A percentile compares a stretch with the other conserved stretches of the same genome.
Evolutionary conservation across 345 rosid genomes (phyloP).

Genomic region (Psidium guajava): DNA sequence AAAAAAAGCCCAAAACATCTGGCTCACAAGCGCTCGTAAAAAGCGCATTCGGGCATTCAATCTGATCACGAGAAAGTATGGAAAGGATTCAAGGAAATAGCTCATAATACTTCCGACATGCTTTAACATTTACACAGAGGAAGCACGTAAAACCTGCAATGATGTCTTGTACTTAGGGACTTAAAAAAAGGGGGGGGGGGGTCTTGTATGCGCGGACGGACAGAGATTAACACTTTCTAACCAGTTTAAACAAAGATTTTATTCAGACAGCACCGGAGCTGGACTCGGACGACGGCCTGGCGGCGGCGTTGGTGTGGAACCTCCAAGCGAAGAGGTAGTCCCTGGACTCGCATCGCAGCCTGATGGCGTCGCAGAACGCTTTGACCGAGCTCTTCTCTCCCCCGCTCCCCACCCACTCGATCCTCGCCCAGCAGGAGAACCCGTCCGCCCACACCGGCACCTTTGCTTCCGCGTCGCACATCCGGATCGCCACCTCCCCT

Average conservation of each 20-base stretch:
- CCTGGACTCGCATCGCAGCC: conserved; percentile 47
- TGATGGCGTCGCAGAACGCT: conserved; percentile 66
- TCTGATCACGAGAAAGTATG: background rate
- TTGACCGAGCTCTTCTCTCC: conserved; percentile 32
- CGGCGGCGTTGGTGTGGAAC: conserved; percentile 37
- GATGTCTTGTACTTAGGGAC: background rate
- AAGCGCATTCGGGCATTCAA: background rate
- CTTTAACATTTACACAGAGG: background rate
- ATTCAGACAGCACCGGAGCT: conserved; percentile 7
- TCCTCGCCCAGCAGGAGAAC: conserved; percentile 86
- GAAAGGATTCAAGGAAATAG: background rate
- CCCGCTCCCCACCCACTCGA: conserved; percentile 56
- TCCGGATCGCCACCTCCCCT: conserved; percentile 61
- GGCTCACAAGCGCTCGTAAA: background rate
- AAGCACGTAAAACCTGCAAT: background rate
- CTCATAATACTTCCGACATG: background rate
- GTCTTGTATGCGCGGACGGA: background rate
- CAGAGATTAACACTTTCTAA: background rate
- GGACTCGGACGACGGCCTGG: conserved; percentile 4
- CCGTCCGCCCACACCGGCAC: conserved; percentile 32
- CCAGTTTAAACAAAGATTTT: background rate
- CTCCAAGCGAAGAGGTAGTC: conserved; percentile 79
- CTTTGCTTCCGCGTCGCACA: conserved; percentile 20
- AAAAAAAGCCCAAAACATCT: background rate
- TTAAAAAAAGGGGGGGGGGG: background rate